A percentile compares a stretch with the other conserved stretches of the same genome.
Conservation (phyloP, 1,139 yeast species). For the Kodamaea sp. region DNA sequence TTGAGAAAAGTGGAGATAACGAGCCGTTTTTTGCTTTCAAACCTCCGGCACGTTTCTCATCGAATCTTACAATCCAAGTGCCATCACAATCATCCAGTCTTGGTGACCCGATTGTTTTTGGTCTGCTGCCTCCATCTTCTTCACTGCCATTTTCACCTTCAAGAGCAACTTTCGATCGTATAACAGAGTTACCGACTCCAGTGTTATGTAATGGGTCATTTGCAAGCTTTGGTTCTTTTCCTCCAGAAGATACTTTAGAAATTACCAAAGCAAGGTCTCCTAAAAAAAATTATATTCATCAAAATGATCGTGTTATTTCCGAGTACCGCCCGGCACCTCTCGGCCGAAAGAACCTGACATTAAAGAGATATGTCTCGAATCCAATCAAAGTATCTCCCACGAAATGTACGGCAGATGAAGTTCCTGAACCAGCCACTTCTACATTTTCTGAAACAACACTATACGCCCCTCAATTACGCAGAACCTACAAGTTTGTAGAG, state of each 20-base stretch:
- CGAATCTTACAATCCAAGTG: neutral
- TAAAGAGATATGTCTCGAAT: constrained; percentile 22
- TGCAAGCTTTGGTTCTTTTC: neutral
- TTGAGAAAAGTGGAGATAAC: too few relatives aligned
- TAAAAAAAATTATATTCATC: neutral
- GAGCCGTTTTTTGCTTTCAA: too few relatives aligned
- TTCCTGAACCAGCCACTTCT: constrained; percentile 3
- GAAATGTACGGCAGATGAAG: neutral
- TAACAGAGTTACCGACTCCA: constrained; percentile 19
- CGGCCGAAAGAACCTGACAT: constrained; percentile 12
- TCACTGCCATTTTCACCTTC: constrained; percentile 10
- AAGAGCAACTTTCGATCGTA: constrained; percentile 11
- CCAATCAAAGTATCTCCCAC: constrained; percentile 12
- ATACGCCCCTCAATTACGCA: constrained; percentile 13
- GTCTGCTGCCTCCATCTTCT: constrained; percentile 4
- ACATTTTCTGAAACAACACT: constrained; percentile 13
- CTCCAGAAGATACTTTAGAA: constrained; percentile 1
- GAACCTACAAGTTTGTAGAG: constrained; percentile 20
- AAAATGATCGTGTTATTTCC: constrained; percentile 25
- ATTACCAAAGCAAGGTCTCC: neutral
- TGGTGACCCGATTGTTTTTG: constrained; percentile 11
- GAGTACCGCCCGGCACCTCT: constrained; percentile 34
- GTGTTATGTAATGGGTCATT: neutral
- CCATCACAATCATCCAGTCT: neutral
- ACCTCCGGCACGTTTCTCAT: neutral